These are phyloP conservation scores for Coemansia umbellata DNA, from an alignment of 192 early-diverging fungal genomes.

Conservation along the genomic window DNA sequence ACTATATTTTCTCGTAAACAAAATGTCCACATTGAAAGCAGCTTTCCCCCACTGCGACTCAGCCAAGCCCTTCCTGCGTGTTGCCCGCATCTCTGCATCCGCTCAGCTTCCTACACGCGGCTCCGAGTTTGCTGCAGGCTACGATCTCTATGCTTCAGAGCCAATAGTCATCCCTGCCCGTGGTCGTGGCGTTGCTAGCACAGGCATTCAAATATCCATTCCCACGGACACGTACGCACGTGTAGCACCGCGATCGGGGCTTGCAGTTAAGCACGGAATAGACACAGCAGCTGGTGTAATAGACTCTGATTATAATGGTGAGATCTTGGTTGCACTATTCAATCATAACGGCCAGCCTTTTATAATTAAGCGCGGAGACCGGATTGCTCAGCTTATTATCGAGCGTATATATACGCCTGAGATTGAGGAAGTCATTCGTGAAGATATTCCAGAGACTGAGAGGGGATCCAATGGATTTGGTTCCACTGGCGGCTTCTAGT, in stretches of 20 bases:
- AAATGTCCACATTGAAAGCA: no score
- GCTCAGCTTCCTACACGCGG: conserved; percentile 79
- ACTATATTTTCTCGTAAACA: no score
- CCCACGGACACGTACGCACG: conserved; percentile 91
- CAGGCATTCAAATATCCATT: conserved; percentile 81
- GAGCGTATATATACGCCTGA: conserved; percentile 80
- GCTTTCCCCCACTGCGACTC: no score
- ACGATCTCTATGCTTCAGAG: conserved; percentile 83
- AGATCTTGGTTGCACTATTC: conserved; percentile 81
- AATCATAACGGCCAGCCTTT: conserved; percentile 75
- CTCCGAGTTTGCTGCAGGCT: conserved; percentile 82
- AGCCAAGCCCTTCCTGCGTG: conserved; percentile 24
- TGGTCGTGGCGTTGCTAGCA: conserved; percentile 72
- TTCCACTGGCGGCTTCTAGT: conserved; percentile 55
- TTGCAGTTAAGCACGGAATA: conserved; percentile 87
- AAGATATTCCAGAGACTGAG: conserved; percentile 54
- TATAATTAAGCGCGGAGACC: conserved; percentile 80
- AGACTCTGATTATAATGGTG: conserved; percentile 88
- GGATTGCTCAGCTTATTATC: conserved; percentile 93
- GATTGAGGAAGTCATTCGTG: conserved; percentile 60
- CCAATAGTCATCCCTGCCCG: conserved; percentile 67
- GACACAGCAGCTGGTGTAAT: conserved; percentile 90
- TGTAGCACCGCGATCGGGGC: conserved; percentile 88
- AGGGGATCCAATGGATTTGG: conserved; percentile 69
- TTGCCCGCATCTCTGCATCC: conserved; percentile 31